Percentiles rank a stretch among this genome's conserved stretches.
These are phyloP conservation scores for Scleroderma bovista DNA, from an alignment of 768 basidiomycete genomes.

Conservation along the genomic window DNA sequence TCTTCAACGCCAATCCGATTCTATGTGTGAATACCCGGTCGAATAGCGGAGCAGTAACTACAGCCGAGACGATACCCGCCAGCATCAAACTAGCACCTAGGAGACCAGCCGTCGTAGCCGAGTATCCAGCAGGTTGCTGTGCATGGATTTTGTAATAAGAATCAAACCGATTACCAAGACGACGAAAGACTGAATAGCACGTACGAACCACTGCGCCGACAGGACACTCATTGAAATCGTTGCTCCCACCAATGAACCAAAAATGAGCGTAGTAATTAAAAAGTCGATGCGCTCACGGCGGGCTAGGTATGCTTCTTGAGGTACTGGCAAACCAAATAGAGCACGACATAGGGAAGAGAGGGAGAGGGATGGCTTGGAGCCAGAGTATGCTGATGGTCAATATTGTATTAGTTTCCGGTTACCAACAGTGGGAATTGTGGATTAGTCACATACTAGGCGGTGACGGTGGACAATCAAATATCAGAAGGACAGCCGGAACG, in stretches of 20 bases:
- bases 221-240: conserved; percentile 61
- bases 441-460: conserved; percentile 57
- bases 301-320: conserved; percentile 51
- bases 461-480: conserved; percentile 58
- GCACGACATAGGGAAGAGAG: conserved; percentile 51
- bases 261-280: conserved; percentile 48
- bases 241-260: conserved; percentile 63
- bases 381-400: conserved; percentile 50
- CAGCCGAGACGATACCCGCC: conserved; percentile 64
- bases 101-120: conserved; percentile 57
- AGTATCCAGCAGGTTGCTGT: conserved; percentile 74
- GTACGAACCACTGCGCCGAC: conserved; percentile 62
- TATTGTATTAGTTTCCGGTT: no score
- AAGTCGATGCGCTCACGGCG: conserved; percentile 68
- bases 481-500: conserved; percentile 52
- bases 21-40: conserved; percentile 79
- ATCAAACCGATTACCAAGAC: neutral
- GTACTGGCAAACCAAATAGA: conserved; percentile 39
- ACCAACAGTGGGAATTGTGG: no score
- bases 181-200: conserved; percentile 14
- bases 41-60: conserved; percentile 67
- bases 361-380: conserved; percentile 51
- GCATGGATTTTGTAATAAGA: neutral
- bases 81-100: conserved; percentile 66
- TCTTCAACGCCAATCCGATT: conserved; percentile 54